A percentile compares a stretch with the other conserved stretches of the same genome.
Conservation (phyloP, 2,329 filamentous ascomycete genomes). For the Cadophora sp. region DNA sequence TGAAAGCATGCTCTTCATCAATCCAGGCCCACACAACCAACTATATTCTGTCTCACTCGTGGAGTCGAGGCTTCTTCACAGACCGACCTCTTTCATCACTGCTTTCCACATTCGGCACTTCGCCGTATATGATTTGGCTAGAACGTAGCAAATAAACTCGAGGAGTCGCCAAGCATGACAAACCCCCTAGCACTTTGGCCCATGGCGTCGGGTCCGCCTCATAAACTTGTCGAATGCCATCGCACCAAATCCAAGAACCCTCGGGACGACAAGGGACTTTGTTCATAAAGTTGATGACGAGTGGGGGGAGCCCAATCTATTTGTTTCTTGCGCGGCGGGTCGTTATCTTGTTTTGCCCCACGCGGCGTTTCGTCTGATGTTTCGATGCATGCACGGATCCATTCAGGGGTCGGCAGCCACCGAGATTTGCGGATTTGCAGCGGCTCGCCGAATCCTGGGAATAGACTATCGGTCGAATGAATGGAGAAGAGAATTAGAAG, state of each 20-base stretch:
- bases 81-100: not conserved
- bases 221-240: not conserved
- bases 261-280: not conserved
- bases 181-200: not conserved
- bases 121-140: not conserved
- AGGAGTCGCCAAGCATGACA: not conserved
- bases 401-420: conserved; percentile 10
- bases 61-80: not conserved
- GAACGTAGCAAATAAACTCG: conserved; percentile 13
- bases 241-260: not conserved
- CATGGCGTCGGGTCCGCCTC: conserved; percentile 6
- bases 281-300: not conserved
- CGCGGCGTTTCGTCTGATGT: conserved; percentile 21
- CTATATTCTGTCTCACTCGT: conserved; percentile 11
- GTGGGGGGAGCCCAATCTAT: conserved; percentile 18
- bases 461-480: not conserved
- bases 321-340: conserved; percentile 11
- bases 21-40: not conserved
- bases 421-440: conserved; percentile 10
- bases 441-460: not conserved
- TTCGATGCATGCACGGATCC: conserved; percentile 14
- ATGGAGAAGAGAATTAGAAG: not conserved
- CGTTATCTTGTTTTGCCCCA: conserved; percentile 14
- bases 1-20: not conserved
- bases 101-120: not conserved